Evolutionary conservation across 225 moss, liverwort and hornwort genomes (phyloP).

Genomic region (Climacium dendroides): DNA sequence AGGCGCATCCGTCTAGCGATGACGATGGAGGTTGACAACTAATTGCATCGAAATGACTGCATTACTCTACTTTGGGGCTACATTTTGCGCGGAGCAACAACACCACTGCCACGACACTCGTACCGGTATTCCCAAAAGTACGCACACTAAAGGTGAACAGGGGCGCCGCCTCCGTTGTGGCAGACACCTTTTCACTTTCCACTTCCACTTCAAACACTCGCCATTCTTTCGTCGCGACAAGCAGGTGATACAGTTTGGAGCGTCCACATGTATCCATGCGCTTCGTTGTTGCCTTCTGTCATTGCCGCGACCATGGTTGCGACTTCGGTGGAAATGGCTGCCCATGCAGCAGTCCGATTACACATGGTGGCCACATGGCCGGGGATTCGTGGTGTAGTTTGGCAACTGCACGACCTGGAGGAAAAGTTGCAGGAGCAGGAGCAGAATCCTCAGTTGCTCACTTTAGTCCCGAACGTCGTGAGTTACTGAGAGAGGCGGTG

Average conservation of each 20-base stretch:
- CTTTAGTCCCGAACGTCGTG: background rate
- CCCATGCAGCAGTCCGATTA: background rate
- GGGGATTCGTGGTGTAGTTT: background rate
- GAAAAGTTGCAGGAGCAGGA: background rate
- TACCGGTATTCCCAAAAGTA: background rate
- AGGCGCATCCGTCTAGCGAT: background rate
- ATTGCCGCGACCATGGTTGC: background rate
- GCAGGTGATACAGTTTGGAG: background rate
- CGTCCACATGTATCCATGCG: background rate
- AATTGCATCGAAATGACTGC: background rate
- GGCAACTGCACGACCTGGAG: background rate
- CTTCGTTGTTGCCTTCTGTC: background rate
- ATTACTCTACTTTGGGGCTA: background rate
- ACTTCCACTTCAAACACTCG: background rate
- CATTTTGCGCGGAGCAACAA: background rate
- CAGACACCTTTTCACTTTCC: background rate
- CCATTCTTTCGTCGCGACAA: background rate
- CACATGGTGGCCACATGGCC: background rate
- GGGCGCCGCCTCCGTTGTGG: background rate
- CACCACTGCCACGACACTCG: background rate
- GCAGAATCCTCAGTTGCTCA: background rate
- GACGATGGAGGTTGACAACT: background rate
- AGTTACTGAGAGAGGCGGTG: background rate
- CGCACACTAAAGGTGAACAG: background rate
- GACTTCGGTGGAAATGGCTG: background rate